Base-by-base conservation (phyloP, 345 rosid species). In the Populus euphratica region DNA sequence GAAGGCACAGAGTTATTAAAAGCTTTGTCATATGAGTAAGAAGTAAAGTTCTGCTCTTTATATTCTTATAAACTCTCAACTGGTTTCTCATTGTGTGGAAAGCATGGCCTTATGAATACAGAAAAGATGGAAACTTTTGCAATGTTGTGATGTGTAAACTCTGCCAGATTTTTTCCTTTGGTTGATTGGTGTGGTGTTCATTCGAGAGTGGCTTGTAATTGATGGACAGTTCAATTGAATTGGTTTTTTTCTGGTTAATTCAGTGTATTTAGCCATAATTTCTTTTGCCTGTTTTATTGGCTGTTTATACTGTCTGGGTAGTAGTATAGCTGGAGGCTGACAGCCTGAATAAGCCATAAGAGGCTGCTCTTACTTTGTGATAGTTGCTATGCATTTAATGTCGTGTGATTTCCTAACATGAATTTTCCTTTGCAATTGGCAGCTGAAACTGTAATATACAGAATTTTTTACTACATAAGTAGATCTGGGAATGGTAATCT, bases 391-490 rank as follows among this genome's bases (percentile, higher is more conserved):
- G 44, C 29, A 31, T 72, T 68, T 44, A 5, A 21, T 41, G 13
- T 50, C 6, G 6, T 68, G 39, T 71, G 43, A 8, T 47, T 13
- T 65, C 17, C 23, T 76, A 61, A 83, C 49, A 54, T 65, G 69
- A 50, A 69, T 72, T 79, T 77, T 72, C 44, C 86, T 73, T 80
- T 71, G 59, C 78, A 74, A 68, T 83, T 78, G 67, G 79, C 97
- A 96, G 99, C 98, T 87, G 99, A 96, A 88, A 96, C 99, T 83
- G 99, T 96, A 70, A 89, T 93, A 87, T 96, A 90, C 86, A 86
- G 99, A 89, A 96, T 96, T 84, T 96, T 89, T 85, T 96, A 91
- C 92, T 90, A 90, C 88, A 85, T 93, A 80, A 96, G 92, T 89
- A 89, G 97, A 87, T 76, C 92, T 36, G 95, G 94, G 73, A 90